Conservation (phyloP, 371 early-diverging fungal genomes). For the Blakeslea trispora region DNA sequence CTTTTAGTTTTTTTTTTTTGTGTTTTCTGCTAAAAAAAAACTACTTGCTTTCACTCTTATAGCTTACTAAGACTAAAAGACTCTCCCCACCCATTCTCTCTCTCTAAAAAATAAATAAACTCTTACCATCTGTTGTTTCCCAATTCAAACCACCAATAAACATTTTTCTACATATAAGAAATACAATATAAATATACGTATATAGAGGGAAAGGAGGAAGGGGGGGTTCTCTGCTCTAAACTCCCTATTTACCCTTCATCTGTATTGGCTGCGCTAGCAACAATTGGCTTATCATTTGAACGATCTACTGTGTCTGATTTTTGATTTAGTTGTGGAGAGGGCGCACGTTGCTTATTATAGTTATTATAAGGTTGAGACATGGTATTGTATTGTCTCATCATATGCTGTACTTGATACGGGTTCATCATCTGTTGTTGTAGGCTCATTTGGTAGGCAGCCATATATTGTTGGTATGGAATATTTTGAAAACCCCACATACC, state of each 20-base stretch:
- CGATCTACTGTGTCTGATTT: slow-evolving; percentile 13
- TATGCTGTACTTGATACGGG: slow-evolving; percentile 43
- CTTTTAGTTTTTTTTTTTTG: too few relatives aligned
- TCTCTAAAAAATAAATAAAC: slow-evolving; percentile 2
- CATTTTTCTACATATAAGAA: slow-evolving; percentile 68
- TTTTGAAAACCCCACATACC: slow-evolving; percentile 23
- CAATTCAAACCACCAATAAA: slow-evolving; percentile 94
- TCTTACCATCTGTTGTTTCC: slow-evolving; percentile 86
- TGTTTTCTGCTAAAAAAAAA: too few relatives aligned
- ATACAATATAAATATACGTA: too few relatives aligned
- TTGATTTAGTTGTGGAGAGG: slow-evolving; percentile 14
- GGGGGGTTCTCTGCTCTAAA: not conserved
- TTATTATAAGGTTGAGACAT: slow-evolving; percentile 7
- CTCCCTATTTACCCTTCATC: slow-evolving; percentile 59
- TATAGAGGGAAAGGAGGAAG: too few relatives aligned
- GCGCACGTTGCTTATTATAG: slow-evolving; percentile 27
- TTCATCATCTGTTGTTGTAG: slow-evolving; percentile 38
- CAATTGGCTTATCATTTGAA: slow-evolving; percentile 21
- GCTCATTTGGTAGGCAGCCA: slow-evolving; percentile 30
- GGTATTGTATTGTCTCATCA: slow-evolving; percentile 18
- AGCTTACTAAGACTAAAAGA: too few relatives aligned
- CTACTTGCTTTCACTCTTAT: too few relatives aligned
- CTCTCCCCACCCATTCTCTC: too few relatives aligned
- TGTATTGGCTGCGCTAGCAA: slow-evolving; percentile 38
- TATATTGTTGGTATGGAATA: slow-evolving; percentile 30